A percentile compares a stretch with the other conserved stretches of the same genome.
phyloP scores from a whole-genome alignment of 1,284 basidiomycete genomes.

The Nidula niveotomentosa region DNA sequence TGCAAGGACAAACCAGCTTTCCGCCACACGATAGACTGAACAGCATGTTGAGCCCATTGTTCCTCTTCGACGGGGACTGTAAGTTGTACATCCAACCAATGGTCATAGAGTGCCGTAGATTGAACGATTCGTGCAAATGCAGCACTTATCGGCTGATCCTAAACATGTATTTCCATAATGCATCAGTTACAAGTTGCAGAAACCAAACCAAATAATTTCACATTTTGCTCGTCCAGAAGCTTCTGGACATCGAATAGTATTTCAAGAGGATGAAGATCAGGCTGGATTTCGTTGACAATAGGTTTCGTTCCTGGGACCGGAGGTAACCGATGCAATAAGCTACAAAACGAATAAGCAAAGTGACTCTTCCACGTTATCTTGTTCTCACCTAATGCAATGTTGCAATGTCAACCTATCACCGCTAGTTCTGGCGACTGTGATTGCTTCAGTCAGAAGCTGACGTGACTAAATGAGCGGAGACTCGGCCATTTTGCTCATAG shows the following conservation, averaged over 20 bases:
- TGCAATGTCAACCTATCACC: conserved; percentile 72
- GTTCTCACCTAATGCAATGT: conserved; percentile 73
- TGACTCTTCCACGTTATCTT: not conserved
- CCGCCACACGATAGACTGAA: conserved; percentile 72
- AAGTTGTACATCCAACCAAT: conserved; percentile 61
- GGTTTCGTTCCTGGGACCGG: conserved; percentile 45
- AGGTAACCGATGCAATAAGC: conserved; percentile 70
- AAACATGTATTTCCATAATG: not conserved
- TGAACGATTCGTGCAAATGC: conserved; percentile 69
- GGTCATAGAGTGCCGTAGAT: conserved; percentile 68
- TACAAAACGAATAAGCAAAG: conserved; percentile 23
- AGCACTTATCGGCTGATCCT: conserved; percentile 75
- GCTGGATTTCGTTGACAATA: conserved; percentile 71
- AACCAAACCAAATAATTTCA: conserved; percentile 15
- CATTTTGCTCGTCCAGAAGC: conserved; percentile 54
- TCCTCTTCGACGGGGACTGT: conserved; percentile 51
- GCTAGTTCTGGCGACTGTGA: conserved; percentile 68
- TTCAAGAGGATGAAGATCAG: conserved; percentile 73
- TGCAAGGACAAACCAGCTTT: conserved; percentile 50
- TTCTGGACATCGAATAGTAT: conserved; percentile 72
- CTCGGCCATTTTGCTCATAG: not conserved
- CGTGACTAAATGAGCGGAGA: not conserved
- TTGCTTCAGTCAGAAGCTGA: conserved; percentile 73
- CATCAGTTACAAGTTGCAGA: not conserved
- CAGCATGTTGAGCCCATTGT: conserved; percentile 70